Conservation (phyloP, 2,329 filamentous ascomycete genomes). For the Thelonectria blattea region DNA sequence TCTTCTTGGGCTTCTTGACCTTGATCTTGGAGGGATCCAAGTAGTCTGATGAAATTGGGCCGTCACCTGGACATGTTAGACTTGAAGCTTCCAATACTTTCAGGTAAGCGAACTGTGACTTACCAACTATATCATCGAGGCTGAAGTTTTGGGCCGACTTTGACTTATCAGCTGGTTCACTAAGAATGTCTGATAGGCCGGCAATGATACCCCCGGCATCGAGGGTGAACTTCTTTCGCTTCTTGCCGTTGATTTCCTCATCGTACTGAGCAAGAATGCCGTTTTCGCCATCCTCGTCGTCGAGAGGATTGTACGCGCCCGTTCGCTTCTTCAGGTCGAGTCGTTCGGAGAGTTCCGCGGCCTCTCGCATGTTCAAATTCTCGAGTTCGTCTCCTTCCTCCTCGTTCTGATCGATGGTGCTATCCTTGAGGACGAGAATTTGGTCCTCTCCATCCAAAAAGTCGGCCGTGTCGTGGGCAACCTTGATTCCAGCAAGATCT, state of each 20-base stretch:
- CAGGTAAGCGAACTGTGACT: conserved; percentile 28
- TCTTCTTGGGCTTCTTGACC: conserved; percentile 91
- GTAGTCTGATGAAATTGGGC: conserved; percentile 75
- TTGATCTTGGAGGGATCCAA: conserved; percentile 86
- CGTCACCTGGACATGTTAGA: conserved; percentile 35
- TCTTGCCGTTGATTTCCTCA: conserved; percentile 91
- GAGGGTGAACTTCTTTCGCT: conserved; percentile 84
- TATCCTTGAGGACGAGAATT: conserved; percentile 92
- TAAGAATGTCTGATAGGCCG: conserved; percentile 64
- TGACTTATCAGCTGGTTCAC: conserved; percentile 57
- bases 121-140: conserved; percentile 76
- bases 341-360: conserved; percentile 75
- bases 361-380: conserved; percentile 73
- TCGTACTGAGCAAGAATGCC: conserved; percentile 90
- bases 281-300: conserved; percentile 68
- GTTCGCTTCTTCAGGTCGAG: conserved; percentile 90
- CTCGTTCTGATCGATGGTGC: conserved; percentile 81
- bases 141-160: conserved; percentile 75
- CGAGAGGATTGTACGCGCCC: conserved; percentile 84
- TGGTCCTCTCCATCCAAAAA: conserved; percentile 87
- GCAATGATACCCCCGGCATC: conserved; percentile 76
- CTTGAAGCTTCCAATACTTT: not conserved
- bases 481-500: conserved; percentile 88
- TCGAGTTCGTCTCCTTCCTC: conserved; percentile 92
- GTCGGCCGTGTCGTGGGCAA: conserved; percentile 82